These are phyloP conservation scores for Blastocystis sp. DNA, from an alignment of 352 stramenopile genomes.

Conservation along the genomic window DNA sequence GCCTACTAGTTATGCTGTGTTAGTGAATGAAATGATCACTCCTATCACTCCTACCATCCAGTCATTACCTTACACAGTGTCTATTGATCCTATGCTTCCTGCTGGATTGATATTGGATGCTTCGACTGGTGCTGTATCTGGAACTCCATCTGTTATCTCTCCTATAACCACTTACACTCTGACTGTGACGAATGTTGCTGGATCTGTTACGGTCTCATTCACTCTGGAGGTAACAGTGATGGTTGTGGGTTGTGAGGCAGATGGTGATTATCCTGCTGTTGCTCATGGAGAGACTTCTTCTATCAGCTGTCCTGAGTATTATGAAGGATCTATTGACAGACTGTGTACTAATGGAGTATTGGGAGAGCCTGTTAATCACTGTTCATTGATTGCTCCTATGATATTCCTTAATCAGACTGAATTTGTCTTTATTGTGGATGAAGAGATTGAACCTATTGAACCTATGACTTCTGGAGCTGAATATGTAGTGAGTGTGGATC, in stretches of 20 bases:
- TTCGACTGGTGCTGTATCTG: slow-evolving; percentile 24
- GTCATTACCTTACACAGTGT: background rate
- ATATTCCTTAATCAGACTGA: background rate
- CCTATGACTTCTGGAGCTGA: background rate
- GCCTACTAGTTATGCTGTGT: background rate
- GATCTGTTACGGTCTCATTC: background rate
- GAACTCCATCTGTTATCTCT: background rate
- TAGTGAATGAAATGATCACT: background rate
- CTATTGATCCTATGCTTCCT: slow-evolving; percentile 26
- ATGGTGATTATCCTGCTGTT: slow-evolving; percentile 3
- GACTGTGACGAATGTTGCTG: background rate
- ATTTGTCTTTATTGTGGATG: background rate
- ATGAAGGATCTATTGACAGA: no score
- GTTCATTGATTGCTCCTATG: background rate
- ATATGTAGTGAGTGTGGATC: background rate
- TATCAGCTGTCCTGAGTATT: background rate
- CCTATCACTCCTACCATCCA: slow-evolving; percentile 57
- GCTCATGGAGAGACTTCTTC: background rate
- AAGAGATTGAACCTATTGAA: background rate
- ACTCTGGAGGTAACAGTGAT: background rate
- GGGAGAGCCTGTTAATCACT: background rate
- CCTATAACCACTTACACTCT: background rate
- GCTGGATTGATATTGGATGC: background rate
- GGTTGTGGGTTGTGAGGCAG: background rate
- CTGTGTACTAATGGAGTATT: slow-evolving; percentile 2